Evolutionary conservation across 495 filamentous ascomycete species (phyloP).

Genomic region (Chaetomium tenue): DNA sequence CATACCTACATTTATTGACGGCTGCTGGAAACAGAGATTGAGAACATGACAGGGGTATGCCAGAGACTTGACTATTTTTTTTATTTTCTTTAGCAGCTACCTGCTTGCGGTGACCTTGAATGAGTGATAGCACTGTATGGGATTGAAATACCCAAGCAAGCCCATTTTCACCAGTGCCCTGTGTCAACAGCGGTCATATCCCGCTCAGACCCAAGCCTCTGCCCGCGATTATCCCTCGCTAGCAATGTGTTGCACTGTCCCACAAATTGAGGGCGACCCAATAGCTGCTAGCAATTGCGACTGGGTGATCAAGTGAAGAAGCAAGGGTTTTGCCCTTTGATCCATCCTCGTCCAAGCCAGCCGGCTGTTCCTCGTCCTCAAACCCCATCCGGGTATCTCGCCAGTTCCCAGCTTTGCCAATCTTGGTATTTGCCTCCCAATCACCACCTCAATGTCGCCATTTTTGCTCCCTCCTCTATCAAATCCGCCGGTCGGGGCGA

Average conservation of each 20-base stretch:
- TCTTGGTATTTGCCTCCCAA: conserved; percentile 22
- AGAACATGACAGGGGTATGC: conserved; percentile 6
- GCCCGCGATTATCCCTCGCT: background rate
- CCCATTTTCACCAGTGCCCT: background rate
- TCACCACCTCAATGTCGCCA: background rate
- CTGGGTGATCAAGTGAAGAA: background rate
- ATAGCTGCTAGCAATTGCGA: conserved; percentile 2
- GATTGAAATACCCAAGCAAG: background rate
- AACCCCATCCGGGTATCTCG: conserved; percentile 12
- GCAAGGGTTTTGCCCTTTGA: background rate
- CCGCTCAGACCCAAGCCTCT: background rate
- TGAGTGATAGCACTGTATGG: background rate
- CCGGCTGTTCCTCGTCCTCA: conserved; percentile 10
- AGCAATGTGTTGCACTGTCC: background rate
- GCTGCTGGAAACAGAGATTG: background rate
- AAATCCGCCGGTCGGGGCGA: conserved; percentile 1
- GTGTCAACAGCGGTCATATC: background rate
- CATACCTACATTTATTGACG: too few species aligned
- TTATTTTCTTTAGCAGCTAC: conserved; percentile 31
- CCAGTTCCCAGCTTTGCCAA: conserved; percentile 26
- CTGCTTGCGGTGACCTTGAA: conserved; percentile 14
- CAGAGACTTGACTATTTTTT: conserved; percentile 36
- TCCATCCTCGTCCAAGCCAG: conserved; percentile 8
- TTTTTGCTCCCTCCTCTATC: conserved; percentile 8
- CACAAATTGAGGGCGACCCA: background rate